Evolutionary conservation across 495 filamentous ascomycete species (phyloP), one percentile per base, ranked within the genome.

Genomic region (Sabuloglossum arenarium): DNA sequence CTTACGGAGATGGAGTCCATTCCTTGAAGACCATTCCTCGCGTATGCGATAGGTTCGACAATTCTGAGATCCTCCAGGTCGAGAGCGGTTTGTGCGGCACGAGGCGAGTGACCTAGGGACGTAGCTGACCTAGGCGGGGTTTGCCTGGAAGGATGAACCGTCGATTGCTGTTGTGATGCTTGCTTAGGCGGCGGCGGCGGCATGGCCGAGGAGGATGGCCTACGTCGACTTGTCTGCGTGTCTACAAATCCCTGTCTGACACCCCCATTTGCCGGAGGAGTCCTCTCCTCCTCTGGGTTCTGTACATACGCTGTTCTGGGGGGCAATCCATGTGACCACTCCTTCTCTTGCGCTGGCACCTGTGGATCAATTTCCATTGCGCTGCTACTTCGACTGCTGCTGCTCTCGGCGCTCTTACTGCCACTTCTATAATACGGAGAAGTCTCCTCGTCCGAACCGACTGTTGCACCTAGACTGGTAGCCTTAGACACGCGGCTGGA

Each of bases 21-120:
- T 34, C 79, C 78, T 21, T 72, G 67, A 5, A 90, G 78, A 14
- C 80, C 77, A 25, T 66, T 71, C 12, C 74, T 66, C 16, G 71
- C 68, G 31, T 68, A 68, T 2, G 69, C 69, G 42, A 90, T 79
- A 0, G 87, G 87, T 32, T 78, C 79, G 6, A 82, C 75, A 29
- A 82, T 78, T 10, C 72, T 70, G 6, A 93, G 74, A 28, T 85
- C 78, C 0, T 75, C 69, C 45, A 94, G 73, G 31, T 81, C 75
- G n/a, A 75, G 62, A 4, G 70, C 71, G 32, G 74, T 66, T 1
- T 70, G 71, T 0, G 73, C 68, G 6, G 62, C 61, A 24, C 61
- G 61, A n/a, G 62, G 10, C 23, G 47, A 27, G 28, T 27, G 23
- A 11, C 47, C 47, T 19, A 14, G 47, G 24, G 47, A 27, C 16